A percentile compares a stretch with the other conserved stretches of the same genome.
These are phyloP conservation scores for Nothophytophthora sp. DNA, from an alignment of 352 stramenopile genomes.

Conservation along the genomic window DNA sequence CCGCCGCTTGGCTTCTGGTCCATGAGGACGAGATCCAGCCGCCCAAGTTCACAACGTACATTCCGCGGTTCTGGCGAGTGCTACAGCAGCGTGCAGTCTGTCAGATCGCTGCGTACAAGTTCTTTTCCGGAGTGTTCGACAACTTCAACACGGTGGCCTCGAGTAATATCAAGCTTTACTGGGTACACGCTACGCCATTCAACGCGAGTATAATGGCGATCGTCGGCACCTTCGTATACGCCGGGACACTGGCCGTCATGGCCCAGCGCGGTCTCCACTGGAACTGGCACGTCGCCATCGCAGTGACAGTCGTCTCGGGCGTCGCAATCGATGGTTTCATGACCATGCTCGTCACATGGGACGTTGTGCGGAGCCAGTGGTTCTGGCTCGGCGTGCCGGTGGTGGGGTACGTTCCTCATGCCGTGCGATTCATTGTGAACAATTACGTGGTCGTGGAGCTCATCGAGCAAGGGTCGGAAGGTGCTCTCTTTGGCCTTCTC, in stretches of 20 bases:
- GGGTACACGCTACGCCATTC: conserved; percentile 60
- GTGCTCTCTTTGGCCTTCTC: conserved; percentile 51
- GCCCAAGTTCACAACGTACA: conserved; percentile 36
- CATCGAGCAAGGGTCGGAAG: conserved; percentile 52
- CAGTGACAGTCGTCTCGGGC: conserved; percentile 38
- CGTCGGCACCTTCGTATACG: conserved; percentile 47
- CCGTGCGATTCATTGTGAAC: conserved; percentile 53
- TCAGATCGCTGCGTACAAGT: conserved; percentile 63
- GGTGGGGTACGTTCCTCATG: conserved; percentile 50
- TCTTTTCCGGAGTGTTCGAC: conserved; percentile 63
- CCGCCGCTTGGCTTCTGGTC: conserved; percentile 30
- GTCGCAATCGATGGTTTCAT: conserved; percentile 46
- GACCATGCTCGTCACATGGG: conserved; percentile 57
- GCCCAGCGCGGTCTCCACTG: conserved; percentile 46
- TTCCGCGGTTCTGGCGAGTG: conserved; percentile 47
- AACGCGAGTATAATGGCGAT: conserved; percentile 60
- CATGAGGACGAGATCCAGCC: conserved; percentile 20
- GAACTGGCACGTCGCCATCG: conserved; percentile 59
- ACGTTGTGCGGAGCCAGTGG: conserved; percentile 56
- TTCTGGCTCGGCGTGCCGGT: conserved; percentile 63
- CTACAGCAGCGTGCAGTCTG: conserved; percentile 65
- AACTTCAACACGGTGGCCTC: conserved; percentile 61
- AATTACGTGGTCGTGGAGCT: conserved; percentile 66
- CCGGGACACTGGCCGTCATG: conserved; percentile 46
- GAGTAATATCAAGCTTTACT: conserved; percentile 54